These are phyloP conservation scores for Apiosordaria backusii DNA, from an alignment of 495 filamentous ascomycete genomes.

Conservation along the genomic window DNA sequence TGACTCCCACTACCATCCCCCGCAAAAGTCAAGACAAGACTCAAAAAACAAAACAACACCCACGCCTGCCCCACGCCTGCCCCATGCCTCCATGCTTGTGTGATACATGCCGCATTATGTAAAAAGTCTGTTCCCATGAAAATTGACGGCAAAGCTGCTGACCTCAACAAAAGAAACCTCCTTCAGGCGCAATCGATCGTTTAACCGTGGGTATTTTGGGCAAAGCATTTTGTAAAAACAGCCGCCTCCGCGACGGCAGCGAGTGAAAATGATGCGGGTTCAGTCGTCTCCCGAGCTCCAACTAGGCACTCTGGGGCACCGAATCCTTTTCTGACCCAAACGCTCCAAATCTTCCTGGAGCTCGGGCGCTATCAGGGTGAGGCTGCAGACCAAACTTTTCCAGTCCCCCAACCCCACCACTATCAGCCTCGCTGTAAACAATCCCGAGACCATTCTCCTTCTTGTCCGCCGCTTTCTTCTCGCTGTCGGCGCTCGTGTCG, in stretches of 20 bases:
- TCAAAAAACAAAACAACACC: constrained; percentile 7
- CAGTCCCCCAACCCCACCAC: constrained; percentile 42
- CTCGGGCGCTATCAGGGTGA: constrained; percentile 34
- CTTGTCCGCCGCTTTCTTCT: constrained; percentile 22
- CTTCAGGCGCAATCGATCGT: constrained; percentile 1
- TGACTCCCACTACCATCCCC: not conserved
- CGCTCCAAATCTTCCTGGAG: constrained; percentile 28
- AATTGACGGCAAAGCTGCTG: no score
- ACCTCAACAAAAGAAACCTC: constrained; percentile 3
- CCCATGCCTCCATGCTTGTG: not conserved
- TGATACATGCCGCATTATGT: constrained; percentile 28
- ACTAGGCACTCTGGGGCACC: constrained; percentile 44
- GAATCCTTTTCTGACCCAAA: constrained; percentile 36
- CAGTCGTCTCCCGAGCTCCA: constrained; percentile 7
- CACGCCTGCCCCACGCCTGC: no score
- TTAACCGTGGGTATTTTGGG: constrained; percentile 4
- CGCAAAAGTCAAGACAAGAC: constrained; percentile 3
- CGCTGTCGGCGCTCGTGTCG: constrained; percentile 25
- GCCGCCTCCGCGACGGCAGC: constrained; percentile 1
- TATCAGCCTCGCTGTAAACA: constrained; percentile 48
- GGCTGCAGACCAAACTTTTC: constrained; percentile 42
- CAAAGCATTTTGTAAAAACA: constrained; percentile 10
- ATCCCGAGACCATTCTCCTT: constrained; percentile 47
- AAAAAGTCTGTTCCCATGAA: not conserved
- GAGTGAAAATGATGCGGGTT: constrained; percentile 4